Base-by-base conservation (phyloP, 805 yeast species). In the Kuraishia ogatae region DNA sequence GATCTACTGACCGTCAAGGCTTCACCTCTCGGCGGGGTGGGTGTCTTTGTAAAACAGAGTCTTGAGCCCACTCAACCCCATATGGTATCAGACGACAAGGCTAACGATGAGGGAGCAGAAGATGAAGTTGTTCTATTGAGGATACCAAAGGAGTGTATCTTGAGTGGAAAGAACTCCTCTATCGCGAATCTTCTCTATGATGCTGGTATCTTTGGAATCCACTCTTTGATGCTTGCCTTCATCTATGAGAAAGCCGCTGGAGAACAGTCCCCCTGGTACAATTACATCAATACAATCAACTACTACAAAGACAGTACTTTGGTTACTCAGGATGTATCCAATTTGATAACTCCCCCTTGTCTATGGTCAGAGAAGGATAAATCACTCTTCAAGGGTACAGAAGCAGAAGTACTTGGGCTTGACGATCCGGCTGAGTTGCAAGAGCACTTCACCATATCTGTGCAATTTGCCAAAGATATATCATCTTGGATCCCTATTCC, bases 211-310 rank as follows among this genome's bases (percentile, higher is more conserved):
- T 78, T 75, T 46, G 94, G 96, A 0, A 80, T 87, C 70, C 75
- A 81, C 48, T 87, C 84, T 0, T 71, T 92, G 53, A 81, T 86
- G 6, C 59, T 89, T 7, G 81, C 92, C 0, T 87, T 83, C 56
- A 72, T 91, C 26, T 90, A 88, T 63, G 98, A 93, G 65, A 67
- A 75, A 54, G 70, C 80, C 2, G 70, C 77, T 50, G 81, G 81
- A 1, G 71, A 74, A n/a, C 61, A 66, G 2, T 86, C 96, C n/a
- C 97, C 96, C 4, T 93, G 97, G 97, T 74, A 57, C 57, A 74
- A 71, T 2, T 93, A 86, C 65, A 71, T 92, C 50, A 67, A 73
- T 26, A 74, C 86, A 20, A 78, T 89, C 26, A 71, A 74, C 55
- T 63, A 71, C 8, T 35, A 8, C n/a, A 35, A 35, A 11, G 61